phyloP scores from a whole-genome alignment of 1,284 basidiomycete species.

The Tilletia caries region DNA sequence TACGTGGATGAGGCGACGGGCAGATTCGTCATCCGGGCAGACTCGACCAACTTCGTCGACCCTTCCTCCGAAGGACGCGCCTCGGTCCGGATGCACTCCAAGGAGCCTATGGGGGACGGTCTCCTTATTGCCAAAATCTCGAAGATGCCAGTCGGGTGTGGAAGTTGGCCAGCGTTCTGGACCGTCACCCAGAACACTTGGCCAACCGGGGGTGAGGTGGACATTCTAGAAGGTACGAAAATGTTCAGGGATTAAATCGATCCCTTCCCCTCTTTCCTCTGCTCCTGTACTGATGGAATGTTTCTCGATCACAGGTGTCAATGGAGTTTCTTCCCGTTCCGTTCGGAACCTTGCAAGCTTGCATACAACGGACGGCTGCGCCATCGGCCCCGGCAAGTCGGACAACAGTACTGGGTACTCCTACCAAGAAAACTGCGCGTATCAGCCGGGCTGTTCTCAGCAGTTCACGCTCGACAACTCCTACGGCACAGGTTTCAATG shows the following conservation, averaged over 20 bases:
- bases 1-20: not conserved
- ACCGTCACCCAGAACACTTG: conserved; percentile 27
- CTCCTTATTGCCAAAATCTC: conserved; percentile 38
- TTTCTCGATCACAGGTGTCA: conserved; percentile 25
- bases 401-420: conserved; percentile 7
- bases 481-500: conserved; percentile 34
- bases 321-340: conserved; percentile 16
- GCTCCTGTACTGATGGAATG: too few relatives aligned
- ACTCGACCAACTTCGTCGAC: conserved; percentile 21
- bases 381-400: not conserved
- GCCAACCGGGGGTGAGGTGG: conserved; percentile 46
- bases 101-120: conserved; percentile 36
- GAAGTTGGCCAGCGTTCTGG: conserved; percentile 51
- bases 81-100: conserved; percentile 36
- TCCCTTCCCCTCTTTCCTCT: too few relatives aligned
- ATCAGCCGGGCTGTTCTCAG: conserved; percentile 40
- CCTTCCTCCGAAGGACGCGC: not conserved
- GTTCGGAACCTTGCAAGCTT: not conserved
- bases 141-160: conserved; percentile 43
- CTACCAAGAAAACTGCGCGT: conserved; percentile 27
- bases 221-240: conserved; percentile 39
- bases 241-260: too few relatives aligned
- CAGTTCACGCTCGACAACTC: conserved; percentile 23
- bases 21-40: conserved; percentile 21
- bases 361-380: not conserved